A percentile compares a stretch with the other conserved stretches of the same genome.
Evolutionary conservation across 306 rosid genomes (phyloP).

Genomic region (Pterocarpus macrocarpus): DNA sequence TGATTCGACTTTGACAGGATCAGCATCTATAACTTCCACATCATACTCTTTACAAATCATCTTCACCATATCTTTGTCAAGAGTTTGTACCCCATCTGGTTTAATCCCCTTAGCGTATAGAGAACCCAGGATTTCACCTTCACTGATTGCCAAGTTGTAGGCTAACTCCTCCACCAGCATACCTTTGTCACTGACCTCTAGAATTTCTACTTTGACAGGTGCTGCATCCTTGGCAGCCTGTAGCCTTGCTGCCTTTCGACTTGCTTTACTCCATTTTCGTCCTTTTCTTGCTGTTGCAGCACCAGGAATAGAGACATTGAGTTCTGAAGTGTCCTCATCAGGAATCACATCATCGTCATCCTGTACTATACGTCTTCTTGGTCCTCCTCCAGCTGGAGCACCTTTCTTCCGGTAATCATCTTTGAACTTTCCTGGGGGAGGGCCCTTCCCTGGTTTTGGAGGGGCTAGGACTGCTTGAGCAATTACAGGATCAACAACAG

Average conservation of each 20-base stretch:
- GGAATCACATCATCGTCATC: slow-evolving; percentile 57
- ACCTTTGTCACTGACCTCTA: slow-evolving; percentile 84
- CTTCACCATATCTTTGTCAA: slow-evolving; percentile 93
- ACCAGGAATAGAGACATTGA: slow-evolving; percentile 77
- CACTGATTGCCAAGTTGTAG: slow-evolving; percentile 74
- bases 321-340: slow-evolving; percentile 77
- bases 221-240: slow-evolving; percentile 98
- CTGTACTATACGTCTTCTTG: slow-evolving; percentile 65
- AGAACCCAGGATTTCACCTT: slow-evolving; percentile 90
- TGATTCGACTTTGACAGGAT: slow-evolving; percentile 80
- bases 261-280: slow-evolving; percentile 98
- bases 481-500: slow-evolving; percentile 70
- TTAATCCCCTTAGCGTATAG: slow-evolving; percentile 87
- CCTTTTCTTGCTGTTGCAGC: slow-evolving; percentile 81
- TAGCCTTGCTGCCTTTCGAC: slow-evolving; percentile 94
- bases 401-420: slow-evolving; percentile 79
- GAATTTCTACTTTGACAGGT: slow-evolving; percentile 96
- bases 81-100: slow-evolving; percentile 96
- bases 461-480: slow-evolving; percentile 83
- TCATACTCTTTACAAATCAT: slow-evolving; percentile 87
- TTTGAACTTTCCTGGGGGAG: slow-evolving; percentile 73
- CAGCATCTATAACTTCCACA: slow-evolving; percentile 88
- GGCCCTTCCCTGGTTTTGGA: slow-evolving; percentile 78
- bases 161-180: slow-evolving; percentile 93
- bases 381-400: slow-evolving; percentile 66